Conservation (phyloP, 768 basidiomycete genomes). For the Podaxis mareebaensis region DNA sequence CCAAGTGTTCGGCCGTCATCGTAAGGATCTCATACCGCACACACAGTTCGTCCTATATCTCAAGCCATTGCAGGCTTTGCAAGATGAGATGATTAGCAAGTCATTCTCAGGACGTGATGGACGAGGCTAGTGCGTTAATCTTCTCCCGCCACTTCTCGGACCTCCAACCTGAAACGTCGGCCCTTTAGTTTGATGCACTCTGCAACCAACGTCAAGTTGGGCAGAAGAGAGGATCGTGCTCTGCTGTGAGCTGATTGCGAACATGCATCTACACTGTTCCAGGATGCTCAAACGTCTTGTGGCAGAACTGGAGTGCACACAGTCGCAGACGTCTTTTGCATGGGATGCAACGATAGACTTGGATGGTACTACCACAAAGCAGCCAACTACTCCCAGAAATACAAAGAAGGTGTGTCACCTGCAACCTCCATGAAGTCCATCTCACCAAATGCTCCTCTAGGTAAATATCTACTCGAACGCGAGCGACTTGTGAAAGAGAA, state of each 20-base stretch:
- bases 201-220: conserved; percentile 73
- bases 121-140: conserved; percentile 65
- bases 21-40: conserved; percentile 38
- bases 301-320: conserved; percentile 77
- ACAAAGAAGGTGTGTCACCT: conserved; percentile 71
- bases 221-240: conserved; percentile 71
- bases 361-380: conserved; percentile 88
- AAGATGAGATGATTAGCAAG: conserved; percentile 86
- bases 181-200: conserved; percentile 68
- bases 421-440: neutral
- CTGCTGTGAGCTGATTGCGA: conserved; percentile 50
- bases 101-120: conserved; percentile 84
- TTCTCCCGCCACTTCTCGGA: neutral
- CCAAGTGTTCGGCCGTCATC: conserved; percentile 69
- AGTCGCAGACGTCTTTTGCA: conserved; percentile 78
- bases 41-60: neutral
- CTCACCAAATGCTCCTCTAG: conserved; percentile 33
- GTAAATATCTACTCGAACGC: conserved; percentile 79
- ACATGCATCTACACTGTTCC: conserved; percentile 5
- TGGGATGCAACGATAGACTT: conserved; percentile 75
- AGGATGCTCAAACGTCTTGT: neutral
- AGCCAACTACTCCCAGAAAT: conserved; percentile 74
- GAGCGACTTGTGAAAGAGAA: conserved; percentile 84
- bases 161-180: neutral
- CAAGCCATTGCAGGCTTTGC: conserved; percentile 53